Evolutionary conservation across 1,284 basidiomycete genomes (phyloP), one percentile per base, ranked within the genome.

Genomic region (Inonotus obliquus): DNA sequence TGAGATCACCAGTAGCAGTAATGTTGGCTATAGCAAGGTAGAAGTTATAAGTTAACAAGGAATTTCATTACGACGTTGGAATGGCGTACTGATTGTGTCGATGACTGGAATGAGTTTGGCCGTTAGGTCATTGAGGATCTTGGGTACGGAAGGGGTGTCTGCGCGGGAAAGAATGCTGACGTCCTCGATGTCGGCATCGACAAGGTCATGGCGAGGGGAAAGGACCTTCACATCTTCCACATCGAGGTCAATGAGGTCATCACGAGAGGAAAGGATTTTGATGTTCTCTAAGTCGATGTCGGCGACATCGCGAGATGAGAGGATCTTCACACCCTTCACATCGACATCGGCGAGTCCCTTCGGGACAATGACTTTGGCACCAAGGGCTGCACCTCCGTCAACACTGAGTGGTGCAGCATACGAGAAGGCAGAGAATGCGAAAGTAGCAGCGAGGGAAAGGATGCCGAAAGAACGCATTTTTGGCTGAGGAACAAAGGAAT

Each of bases 401-500:
- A 59, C 60, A 37, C 35, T 52, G 17, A 67, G 14, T 27, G 72
- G 71, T 11, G 69, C 70, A 41, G 71, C 73, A 25, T 66, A 67
- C 19, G 67, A 57, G 63, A 71, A 65, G 39, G 68, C 65, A 21
- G 67, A 67, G 65, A 80, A 71, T 55, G 77, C 74, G 57, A 76
- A 69, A 62, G 74, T 67, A 60, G 77, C 71, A 68, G 77, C 57
- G 71, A 74, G 60, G 66, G 74, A 69, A 67, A 77, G 59, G 67
- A 71, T 68, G 68, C 67, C 71, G 73, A 81, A 79, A 65, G 78
- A 79, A 72, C 71, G 75, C 81, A 82, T 82, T 71, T 70, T 71
- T 69, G 61, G 70, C 17, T 23, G 14, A 49, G 47, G 47, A 52
- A 32, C 27, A 79, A 44, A 76, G 63, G 77, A 77, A 67, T 71